Base-by-base conservation (phyloP, 2,329 filamentous ascomycete genomes). In the Colletotrichum simmondsii region DNA sequence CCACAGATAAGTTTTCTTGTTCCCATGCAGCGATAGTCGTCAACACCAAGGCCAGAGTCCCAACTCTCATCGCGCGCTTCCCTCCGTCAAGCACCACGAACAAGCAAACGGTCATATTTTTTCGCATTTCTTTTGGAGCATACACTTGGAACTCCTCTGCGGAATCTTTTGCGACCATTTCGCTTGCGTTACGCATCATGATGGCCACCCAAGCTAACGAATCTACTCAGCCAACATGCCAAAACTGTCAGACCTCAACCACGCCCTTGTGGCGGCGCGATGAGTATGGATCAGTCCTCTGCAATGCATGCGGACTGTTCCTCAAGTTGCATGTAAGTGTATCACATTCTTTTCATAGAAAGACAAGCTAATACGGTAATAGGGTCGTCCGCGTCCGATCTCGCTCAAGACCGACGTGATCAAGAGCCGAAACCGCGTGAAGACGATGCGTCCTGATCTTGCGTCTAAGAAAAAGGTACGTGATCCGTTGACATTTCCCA, bases 381-480 rank as follows among this genome's bases (percentile, higher is more conserved):
- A 26, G 49, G 60, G 60, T 26, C 93, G 95, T 30, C 92, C 97
- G 73, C 92, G 97, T 69, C 97, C 97, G 77, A 98, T 98, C 82
- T 97, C 94, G 78, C 90, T 99, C 78, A 99, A 99, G 89, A 98
- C 97, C 61, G 97, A 99, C 87, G 96, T 98, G 77, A 99, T 99
- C 87, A 99, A 99, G 88, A 98, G 95, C 87, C 95, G 97, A 79
- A 99, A 99, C 85, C 92, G 97, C 76, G 96, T 98, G 78, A 98
- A 98, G 88, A 97, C 95, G 32, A 90, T 91, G 83, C 90, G 90
- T 66, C 91, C 93, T 10, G 94, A 95, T 78, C 90, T 94, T 75
- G 91, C 92, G 59, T 93, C 94, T 79, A 95, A 92, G 83, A 92
- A 95, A 84, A 97, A 97, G 92, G 94, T 95, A 85, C 79, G 84